Percentiles rank a stretch among this genome's conserved stretches.
phyloP scores from a whole-genome alignment of 768 basidiomycete species.

The Thelephora ganbajun region DNA sequence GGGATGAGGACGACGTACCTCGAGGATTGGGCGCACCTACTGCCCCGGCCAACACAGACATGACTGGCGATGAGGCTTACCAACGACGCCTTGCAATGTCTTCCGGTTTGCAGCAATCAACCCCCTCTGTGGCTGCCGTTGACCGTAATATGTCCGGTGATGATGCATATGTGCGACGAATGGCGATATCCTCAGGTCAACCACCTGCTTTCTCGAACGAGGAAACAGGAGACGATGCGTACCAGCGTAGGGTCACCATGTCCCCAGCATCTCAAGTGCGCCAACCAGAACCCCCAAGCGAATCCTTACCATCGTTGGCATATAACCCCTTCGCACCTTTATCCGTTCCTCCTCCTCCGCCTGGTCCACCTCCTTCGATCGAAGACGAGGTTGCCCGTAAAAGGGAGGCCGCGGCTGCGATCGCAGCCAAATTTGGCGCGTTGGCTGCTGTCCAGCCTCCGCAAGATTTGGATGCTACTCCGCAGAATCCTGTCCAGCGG shows the following conservation, averaged over 20 bases:
- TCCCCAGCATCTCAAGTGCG: constrained; percentile 19
- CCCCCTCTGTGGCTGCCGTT: constrained; percentile 1
- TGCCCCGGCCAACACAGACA: constrained; percentile 20
- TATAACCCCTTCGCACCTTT: constrained; percentile 63
- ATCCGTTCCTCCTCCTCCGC: constrained; percentile 39
- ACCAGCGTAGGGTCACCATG: constrained; percentile 48
- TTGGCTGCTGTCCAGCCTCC: constrained; percentile 8
- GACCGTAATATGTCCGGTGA: constrained; percentile 9
- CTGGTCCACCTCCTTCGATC: constrained; percentile 27
- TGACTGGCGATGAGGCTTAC: constrained; percentile 72
- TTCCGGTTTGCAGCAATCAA: constrained; percentile 12
- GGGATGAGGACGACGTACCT: constrained; percentile 32
- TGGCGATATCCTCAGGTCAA: constrained; percentile 11
- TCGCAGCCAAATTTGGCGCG: constrained; percentile 52
- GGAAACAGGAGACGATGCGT: constrained; percentile 57
- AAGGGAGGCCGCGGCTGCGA: constrained; percentile 61
- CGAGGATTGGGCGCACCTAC: constrained; percentile 15
- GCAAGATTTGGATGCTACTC: not conserved
- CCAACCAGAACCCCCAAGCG: constrained; percentile 12
- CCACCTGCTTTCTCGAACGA: constrained; percentile 7
- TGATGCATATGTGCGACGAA: constrained; percentile 15
- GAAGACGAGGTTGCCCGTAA: constrained; percentile 43
- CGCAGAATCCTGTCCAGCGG: not conserved
- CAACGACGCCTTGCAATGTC: constrained; percentile 65
- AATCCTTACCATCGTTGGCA: constrained; percentile 32